Evolutionary conservation across 768 basidiomycete species (phyloP), one percentile per base, ranked within the genome.

Genomic region (Agrocybe pediades): DNA sequence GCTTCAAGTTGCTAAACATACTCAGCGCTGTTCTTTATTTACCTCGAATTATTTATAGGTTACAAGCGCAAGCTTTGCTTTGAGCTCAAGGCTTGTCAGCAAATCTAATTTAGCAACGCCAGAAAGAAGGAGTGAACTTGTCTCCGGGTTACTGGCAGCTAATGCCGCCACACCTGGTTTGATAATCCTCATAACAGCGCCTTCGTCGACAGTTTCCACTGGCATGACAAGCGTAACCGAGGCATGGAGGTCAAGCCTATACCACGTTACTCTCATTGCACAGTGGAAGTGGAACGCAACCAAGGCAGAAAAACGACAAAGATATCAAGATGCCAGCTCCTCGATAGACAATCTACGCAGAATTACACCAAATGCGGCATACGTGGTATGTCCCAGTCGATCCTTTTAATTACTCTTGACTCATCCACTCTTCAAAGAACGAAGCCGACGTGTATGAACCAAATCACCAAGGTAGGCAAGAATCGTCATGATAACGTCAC

Each of bases 401-500:
- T 55, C 13, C 29, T 17, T 36, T 36, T 27, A 9, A 40, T 29
- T 13, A 9, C 21, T 17, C 52, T 21, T 23, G 16, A 24, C 11
- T 58, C 43, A 48, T 20, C 26, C 23, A 39, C 1, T 39, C 29
- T 15, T 48, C 1, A n/a, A 54, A 78, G 78, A 80, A 79, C 49
- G 79, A 80, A 55, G 75, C 77, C 1, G 79, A 79, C 58, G 74
- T 78, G 8, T 70, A 79, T 48, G 77, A 80, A 53, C 75, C 76
- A 11, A 75, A 78, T 53, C 66, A 73, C 53, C 61, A 77, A 68
- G 70, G 76, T 76, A 55, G 5, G 33, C 33, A 21, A 56, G 41
- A n/a, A n/a, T n/a, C n/a, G n/a, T 48, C 42, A 29, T 21, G 2
- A 1, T 21, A 26, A 19, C n/a, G 27, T 47, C 47, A 27, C 23